Evolutionary conservation across 2,329 filamentous ascomycete genomes (phyloP).

Genomic region (Immersiporthe knoxdaviesiana): DNA sequence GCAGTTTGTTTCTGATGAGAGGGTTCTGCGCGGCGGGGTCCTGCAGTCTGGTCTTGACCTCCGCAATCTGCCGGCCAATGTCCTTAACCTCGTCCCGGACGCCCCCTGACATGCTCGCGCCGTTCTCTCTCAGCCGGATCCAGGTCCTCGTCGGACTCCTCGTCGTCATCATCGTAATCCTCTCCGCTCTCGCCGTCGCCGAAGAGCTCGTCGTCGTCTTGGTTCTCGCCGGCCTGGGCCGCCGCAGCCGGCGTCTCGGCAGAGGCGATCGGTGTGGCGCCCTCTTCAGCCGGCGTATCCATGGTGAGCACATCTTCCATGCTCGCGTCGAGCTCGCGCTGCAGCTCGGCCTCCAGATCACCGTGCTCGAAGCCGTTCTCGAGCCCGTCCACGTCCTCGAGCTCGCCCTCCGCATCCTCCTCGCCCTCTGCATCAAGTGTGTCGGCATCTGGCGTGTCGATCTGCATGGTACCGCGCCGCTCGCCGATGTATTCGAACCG

Average conservation of each 20-base stretch:
- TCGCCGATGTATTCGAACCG: slow-evolving; percentile 69
- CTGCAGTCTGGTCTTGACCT: slow-evolving; percentile 49
- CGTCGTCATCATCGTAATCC: slow-evolving; percentile 53
- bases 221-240: slow-evolving; percentile 49
- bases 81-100: slow-evolving; percentile 59
- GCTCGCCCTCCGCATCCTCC: slow-evolving; percentile 46
- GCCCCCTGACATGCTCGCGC: slow-evolving; percentile 55
- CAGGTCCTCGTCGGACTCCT: slow-evolving; percentile 57
- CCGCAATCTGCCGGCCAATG: slow-evolving; percentile 54
- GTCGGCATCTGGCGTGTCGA: slow-evolving; percentile 34
- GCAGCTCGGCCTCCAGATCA: slow-evolving; percentile 41
- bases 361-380: slow-evolving; percentile 38
- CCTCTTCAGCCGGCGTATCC: slow-evolving; percentile 55
- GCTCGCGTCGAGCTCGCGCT: slow-evolving; percentile 34
- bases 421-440: slow-evolving; percentile 57
- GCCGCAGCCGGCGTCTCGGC: slow-evolving; percentile 48
- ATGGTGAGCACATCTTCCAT: slow-evolving; percentile 55
- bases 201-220: slow-evolving; percentile 47
- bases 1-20: slow-evolving; percentile 55
- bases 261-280: slow-evolving; percentile 40
- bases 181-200: slow-evolving; percentile 46
- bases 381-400: slow-evolving; percentile 33
- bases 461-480: slow-evolving; percentile 34
- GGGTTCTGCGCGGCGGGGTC: slow-evolving; percentile 51
- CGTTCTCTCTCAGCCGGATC: slow-evolving; percentile 57